These are phyloP conservation scores for Penicillium griseofulvum DNA, from an alignment of 2,329 filamentous ascomycete species.

Conservation along the genomic window DNA sequence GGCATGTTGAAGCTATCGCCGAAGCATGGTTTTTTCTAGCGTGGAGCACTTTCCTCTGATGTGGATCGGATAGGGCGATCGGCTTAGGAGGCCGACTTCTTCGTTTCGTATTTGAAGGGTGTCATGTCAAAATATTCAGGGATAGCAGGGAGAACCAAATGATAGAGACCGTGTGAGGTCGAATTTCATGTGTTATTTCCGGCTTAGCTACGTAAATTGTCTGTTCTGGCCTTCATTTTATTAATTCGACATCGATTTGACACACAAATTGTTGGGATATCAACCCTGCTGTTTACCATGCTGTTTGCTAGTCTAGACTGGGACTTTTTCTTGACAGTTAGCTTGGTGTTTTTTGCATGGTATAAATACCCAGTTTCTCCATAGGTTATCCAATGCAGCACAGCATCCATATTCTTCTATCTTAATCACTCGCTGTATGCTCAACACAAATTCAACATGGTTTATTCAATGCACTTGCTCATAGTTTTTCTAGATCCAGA, in stretches of 20 bases:
- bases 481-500: neutral
- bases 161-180: neutral
- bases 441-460: neutral
- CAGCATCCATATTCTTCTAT: too few species aligned
- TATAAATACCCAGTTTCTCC: too few species aligned
- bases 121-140: neutral
- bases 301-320: too few species aligned
- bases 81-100: neutral
- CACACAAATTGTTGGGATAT: too few species aligned
- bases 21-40: neutral
- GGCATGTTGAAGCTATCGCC: slow-evolving; percentile 2
- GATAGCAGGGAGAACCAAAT: neutral
- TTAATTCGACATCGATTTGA: neutral
- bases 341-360: too few species aligned
- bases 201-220: neutral
- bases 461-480: too few species aligned
- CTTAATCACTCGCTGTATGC: too few species aligned
- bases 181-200: neutral
- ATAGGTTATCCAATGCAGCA: too few species aligned
- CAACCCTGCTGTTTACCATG: too few species aligned
- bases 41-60: neutral
- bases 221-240: neutral
- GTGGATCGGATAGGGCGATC: slow-evolving; percentile 1
- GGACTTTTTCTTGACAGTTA: too few species aligned
- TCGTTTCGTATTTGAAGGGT: too few species aligned